Percentiles rank a stretch among this genome's conserved stretches.
These are phyloP conservation scores for Aspergillus sergii DNA, from an alignment of 2,329 filamentous ascomycete genomes.

Conservation along the genomic window DNA sequence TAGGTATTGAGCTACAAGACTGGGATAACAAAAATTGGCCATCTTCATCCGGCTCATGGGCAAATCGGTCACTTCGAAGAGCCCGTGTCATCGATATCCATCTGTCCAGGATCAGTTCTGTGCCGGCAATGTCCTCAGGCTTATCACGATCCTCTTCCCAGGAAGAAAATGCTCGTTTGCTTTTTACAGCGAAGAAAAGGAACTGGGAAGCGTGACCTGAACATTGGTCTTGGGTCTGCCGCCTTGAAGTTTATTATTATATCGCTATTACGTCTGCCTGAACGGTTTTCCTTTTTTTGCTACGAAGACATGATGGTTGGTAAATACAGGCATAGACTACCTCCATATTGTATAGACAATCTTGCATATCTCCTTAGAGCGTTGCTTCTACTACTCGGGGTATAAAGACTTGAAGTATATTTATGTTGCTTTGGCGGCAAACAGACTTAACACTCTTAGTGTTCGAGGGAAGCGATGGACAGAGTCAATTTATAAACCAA, in stretches of 20 bases:
- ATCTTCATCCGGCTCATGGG: slow-evolving; percentile 22
- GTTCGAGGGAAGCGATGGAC: not conserved
- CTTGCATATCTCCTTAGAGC: not conserved
- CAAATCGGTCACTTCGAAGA: slow-evolving; percentile 19
- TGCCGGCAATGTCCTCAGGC: slow-evolving; percentile 21
- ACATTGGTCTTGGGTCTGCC: not conserved
- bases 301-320: not conserved
- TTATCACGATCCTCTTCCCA: slow-evolving; percentile 16
- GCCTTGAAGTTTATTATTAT: not conserved
- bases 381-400: not conserved
- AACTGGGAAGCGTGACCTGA: slow-evolving; percentile 36
- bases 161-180: slow-evolving; percentile 35
- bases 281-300: not conserved
- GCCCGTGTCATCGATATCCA: slow-evolving; percentile 29
- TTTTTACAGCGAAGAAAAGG: slow-evolving; percentile 40
- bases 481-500: not conserved
- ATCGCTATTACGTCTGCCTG: not conserved
- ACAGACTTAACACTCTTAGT: not conserved
- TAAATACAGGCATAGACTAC: not conserved
- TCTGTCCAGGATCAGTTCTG: slow-evolving; percentile 26
- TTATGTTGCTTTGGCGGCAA: not conserved
- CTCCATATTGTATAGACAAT: not conserved
- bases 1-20: slow-evolving; percentile 28
- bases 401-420: not conserved
- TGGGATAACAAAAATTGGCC: slow-evolving; percentile 21